These are phyloP conservation scores for Eremomyces bilateralis DNA, from an alignment of 495 filamentous ascomycete species.

Conservation along the genomic window DNA sequence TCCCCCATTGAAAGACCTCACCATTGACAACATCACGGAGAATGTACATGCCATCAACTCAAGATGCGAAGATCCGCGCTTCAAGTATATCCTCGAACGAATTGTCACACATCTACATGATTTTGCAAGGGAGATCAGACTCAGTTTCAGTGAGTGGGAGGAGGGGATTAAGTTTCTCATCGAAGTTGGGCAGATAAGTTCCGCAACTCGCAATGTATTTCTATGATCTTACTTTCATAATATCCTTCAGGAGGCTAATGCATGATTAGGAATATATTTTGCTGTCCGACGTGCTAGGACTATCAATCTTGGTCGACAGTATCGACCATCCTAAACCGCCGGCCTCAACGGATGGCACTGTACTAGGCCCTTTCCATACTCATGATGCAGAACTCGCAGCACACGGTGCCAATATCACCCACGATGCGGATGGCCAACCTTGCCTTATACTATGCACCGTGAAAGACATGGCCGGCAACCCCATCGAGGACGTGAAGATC, in stretches of 20 bases:
- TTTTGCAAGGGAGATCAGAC: constrained; percentile 21
- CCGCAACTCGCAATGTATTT: constrained; percentile 20
- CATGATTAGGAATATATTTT: constrained; percentile 94
- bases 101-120: constrained; percentile 22
- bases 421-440: constrained; percentile 46
- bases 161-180: constrained; percentile 21
- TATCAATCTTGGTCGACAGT: constrained; percentile 71
- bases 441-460: constrained; percentile 61
- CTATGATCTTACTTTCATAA: background rate
- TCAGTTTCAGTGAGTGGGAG: constrained; percentile 22
- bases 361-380: constrained; percentile 86
- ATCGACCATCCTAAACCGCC: constrained; percentile 82
- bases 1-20: constrained; percentile 21
- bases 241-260: background rate
- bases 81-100: constrained; percentile 21
- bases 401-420: constrained; percentile 47
- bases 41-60: constrained; percentile 22
- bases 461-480: constrained; percentile 41
- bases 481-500: constrained; percentile 48
- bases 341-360: constrained; percentile 59
- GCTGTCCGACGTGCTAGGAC: constrained; percentile 74
- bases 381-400: constrained; percentile 52
- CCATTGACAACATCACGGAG: constrained; percentile 24
- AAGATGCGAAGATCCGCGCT: constrained; percentile 14
- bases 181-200: constrained; percentile 20